Evolutionary conservation across 2,329 filamentous ascomycete genomes (phyloP).

Genomic region (Curvularia hawaiiensis): DNA sequence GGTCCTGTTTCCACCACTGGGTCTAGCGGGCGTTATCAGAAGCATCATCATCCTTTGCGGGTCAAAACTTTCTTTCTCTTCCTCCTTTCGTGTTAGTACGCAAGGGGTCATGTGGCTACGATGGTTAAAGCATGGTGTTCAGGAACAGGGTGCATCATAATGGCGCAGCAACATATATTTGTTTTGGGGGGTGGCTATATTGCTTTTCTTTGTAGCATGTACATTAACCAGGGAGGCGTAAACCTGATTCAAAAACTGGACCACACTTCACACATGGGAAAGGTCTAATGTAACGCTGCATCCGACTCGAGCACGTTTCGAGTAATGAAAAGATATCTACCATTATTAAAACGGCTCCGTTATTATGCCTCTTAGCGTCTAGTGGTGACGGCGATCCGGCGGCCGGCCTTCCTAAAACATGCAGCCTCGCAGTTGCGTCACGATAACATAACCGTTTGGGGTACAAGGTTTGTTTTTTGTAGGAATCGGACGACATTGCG

Average conservation of each 20-base stretch:
- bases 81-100: slow-evolving; percentile 30
- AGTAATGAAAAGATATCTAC: slow-evolving; percentile 11
- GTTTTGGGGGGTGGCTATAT: slow-evolving; percentile 15
- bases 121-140: slow-evolving; percentile 26
- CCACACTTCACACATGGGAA: slow-evolving; percentile 10
- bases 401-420: slow-evolving; percentile 5
- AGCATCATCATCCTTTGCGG: slow-evolving; percentile 28
- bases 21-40: slow-evolving; percentile 36
- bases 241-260: slow-evolving; percentile 8
- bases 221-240: slow-evolving; percentile 10
- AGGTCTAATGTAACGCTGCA: slow-evolving; percentile 3
- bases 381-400: slow-evolving; percentile 3
- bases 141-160: slow-evolving; percentile 26
- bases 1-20: slow-evolving; percentile 9
- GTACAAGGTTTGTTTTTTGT: slow-evolving; percentile 16
- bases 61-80: slow-evolving; percentile 34
- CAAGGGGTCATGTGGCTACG: slow-evolving; percentile 20
- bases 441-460: neutral
- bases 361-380: neutral
- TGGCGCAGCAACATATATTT: slow-evolving; percentile 20
- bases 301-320: slow-evolving; percentile 5
- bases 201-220: slow-evolving; percentile 13
- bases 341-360: slow-evolving; percentile 6
- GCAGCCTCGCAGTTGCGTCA: slow-evolving; percentile 2
- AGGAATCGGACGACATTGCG: slow-evolving; percentile 5